These are phyloP conservation scores for Globisporangium emineosum DNA, from an alignment of 352 stramenopile genomes.

Conservation along the genomic window DNA sequence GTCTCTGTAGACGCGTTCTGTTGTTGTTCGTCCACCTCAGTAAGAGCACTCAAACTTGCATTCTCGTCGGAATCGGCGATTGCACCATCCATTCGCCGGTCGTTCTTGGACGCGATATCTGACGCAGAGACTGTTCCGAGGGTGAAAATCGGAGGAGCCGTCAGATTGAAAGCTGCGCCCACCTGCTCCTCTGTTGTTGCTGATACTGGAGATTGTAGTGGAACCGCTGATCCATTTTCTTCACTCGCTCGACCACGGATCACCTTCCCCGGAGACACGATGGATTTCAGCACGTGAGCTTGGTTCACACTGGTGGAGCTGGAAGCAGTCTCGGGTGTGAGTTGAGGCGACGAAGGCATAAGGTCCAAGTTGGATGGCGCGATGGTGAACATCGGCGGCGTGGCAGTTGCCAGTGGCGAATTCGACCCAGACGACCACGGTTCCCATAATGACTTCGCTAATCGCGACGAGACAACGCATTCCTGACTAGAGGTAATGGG, in stretches of 20 bases:
- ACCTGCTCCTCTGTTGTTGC: neutral
- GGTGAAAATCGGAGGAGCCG: neutral
- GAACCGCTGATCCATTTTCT: neutral
- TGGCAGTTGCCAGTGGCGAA: constrained; percentile 36
- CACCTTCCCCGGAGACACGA: constrained; percentile 6
- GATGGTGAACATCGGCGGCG: constrained; percentile 23
- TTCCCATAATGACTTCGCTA: constrained; percentile 39
- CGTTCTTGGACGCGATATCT: neutral
- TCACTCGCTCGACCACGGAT: neutral
- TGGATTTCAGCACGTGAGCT: constrained; percentile 16
- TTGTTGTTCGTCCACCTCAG: neutral
- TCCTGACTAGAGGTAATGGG: neutral
- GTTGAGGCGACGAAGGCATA: constrained; percentile 1
- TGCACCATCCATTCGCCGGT: neutral
- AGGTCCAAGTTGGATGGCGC: constrained; percentile 7
- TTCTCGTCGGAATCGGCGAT: too few relatives aligned
- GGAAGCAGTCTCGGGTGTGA: neutral
- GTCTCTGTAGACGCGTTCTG: neutral
- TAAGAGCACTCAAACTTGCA: neutral
- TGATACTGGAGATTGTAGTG: too few relatives aligned
- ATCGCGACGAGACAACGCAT: constrained; percentile 26
- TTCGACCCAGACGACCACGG: constrained; percentile 37
- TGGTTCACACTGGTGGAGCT: neutral
- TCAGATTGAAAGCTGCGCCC: neutral
- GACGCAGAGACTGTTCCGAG: neutral